These are phyloP conservation scores for Boletus rubroflammeus DNA, from an alignment of 768 basidiomycete genomes.

Conservation along the genomic window DNA sequence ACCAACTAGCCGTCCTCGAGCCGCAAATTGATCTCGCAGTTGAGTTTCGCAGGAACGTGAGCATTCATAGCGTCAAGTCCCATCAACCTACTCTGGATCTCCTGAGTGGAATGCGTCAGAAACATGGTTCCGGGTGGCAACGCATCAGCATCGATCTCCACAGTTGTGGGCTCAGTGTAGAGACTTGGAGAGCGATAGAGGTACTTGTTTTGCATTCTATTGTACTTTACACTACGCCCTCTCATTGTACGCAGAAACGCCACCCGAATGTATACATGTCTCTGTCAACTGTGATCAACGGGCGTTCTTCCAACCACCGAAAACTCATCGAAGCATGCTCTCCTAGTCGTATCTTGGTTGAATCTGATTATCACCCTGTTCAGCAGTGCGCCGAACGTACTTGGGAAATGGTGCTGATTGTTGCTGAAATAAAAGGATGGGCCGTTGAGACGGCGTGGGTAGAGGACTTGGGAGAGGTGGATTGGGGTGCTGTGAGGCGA, in stretches of 20 bases:
- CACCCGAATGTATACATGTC: conserved; percentile 84
- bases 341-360: conserved; percentile 69
- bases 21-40: conserved; percentile 85
- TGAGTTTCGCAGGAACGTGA: conserved; percentile 72
- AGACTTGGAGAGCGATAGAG: conserved; percentile 74
- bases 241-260: conserved; percentile 45
- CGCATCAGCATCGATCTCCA: conserved; percentile 84
- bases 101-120: conserved; percentile 54
- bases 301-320: conserved; percentile 59
- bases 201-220: conserved; percentile 35
- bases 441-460: conserved; percentile 59
- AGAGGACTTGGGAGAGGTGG: conserved; percentile 28
- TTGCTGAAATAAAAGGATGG: conserved; percentile 82
- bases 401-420: conserved; percentile 70
- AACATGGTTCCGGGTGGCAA: conserved; percentile 55
- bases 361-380: conserved; percentile 82
- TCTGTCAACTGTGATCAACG: conserved; percentile 81
- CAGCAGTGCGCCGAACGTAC: conserved; percentile 53
- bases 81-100: conserved; percentile 66
- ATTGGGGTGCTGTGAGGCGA: conserved; percentile 63
- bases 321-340: conserved; percentile 63
- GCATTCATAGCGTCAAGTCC: conserved; percentile 83
- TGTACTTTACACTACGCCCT: not conserved
- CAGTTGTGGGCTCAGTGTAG: conserved; percentile 79
- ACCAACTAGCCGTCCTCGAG: conserved; percentile 79